phyloP scores from a whole-genome alignment of 768 basidiomycete genomes.

The Suillus variegatus region DNA sequence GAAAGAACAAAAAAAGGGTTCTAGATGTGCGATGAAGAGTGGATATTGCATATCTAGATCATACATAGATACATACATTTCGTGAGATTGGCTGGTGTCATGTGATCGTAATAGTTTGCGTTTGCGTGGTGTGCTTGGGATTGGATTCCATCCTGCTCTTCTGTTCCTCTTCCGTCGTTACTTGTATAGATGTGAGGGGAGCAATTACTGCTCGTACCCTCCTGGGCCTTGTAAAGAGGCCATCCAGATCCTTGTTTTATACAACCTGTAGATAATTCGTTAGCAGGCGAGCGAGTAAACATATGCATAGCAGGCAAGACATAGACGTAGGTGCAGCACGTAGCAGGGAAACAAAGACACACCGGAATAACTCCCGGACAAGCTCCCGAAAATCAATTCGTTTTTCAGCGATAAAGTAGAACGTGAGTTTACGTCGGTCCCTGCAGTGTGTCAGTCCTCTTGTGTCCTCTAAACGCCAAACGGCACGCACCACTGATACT shows the following conservation, averaged over 20 bases:
- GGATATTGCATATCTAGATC: slow-evolving; percentile 11
- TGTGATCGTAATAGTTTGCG: not conserved
- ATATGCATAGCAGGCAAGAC: not conserved
- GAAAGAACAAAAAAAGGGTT: not conserved
- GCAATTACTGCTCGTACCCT: slow-evolving; percentile 43
- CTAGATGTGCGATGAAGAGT: slow-evolving; percentile 7
- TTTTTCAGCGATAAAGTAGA: slow-evolving; percentile 96
- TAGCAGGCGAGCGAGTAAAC: not conserved
- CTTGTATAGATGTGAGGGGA: slow-evolving; percentile 1
- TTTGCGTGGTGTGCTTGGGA: not conserved
- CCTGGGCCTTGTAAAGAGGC: slow-evolving; percentile 67
- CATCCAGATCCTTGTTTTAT: slow-evolving; percentile 97
- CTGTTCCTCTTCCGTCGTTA: not conserved
- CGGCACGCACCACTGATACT: slow-evolving; percentile 88
- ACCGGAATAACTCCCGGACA: slow-evolving; percentile 93
- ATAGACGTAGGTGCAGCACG: not conserved
- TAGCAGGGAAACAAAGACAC: slow-evolving; percentile 1
- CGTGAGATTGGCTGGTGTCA: not conserved
- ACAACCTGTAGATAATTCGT: slow-evolving; percentile 51
- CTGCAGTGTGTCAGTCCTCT: slow-evolving; percentile 37
- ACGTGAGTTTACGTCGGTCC: slow-evolving; percentile 97
- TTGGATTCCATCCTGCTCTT: not conserved
- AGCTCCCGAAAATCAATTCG: slow-evolving; percentile 96
- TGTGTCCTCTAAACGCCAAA: not conserved
- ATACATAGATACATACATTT: slow-evolving; percentile 1